Percentiles rank a stretch among this genome's conserved stretches.
Conservation (phyloP, 2,329 filamentous ascomycete genomes). For the Penicillium sp. region DNA sequence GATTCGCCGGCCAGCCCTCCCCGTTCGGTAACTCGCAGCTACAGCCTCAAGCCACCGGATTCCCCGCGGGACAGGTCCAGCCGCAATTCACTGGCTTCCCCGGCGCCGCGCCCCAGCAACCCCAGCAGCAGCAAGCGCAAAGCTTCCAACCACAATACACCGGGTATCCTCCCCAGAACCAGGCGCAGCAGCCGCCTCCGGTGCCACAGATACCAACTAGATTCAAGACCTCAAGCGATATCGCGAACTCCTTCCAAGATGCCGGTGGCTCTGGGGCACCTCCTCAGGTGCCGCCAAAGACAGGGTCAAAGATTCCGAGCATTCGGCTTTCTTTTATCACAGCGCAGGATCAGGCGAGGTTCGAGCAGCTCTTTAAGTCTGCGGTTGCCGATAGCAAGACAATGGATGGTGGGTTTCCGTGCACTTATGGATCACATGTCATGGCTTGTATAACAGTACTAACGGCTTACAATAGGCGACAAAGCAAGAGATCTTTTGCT, state of each 20-base stretch:
- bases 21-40: conserved; percentile 54
- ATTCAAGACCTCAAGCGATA: conserved; percentile 63
- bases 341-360: conserved; percentile 90
- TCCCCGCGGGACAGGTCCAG: conserved; percentile 51
- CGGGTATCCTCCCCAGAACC: conserved; percentile 51
- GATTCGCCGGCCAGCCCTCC: conserved; percentile 56
- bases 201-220: conserved; percentile 48
- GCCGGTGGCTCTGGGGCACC: conserved; percentile 45
- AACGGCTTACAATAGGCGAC: conserved; percentile 53
- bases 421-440: neutral
- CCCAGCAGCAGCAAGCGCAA: conserved; percentile 46
- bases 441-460: conserved; percentile 9
- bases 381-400: conserved; percentile 81
- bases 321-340: conserved; percentile 96
- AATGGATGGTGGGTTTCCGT: conserved; percentile 63
- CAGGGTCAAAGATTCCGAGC: conserved; percentile 77
- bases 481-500: conserved; percentile 87
- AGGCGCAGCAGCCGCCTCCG: conserved; percentile 35
- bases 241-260: conserved; percentile 62
- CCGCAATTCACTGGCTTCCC: conserved; percentile 52
- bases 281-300: conserved; percentile 63
- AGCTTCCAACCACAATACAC: conserved; percentile 58
- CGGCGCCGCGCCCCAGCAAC: conserved; percentile 32
- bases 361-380: conserved; percentile 96
- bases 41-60: conserved; percentile 70